Evolutionary conservation across 768 basidiomycete genomes (phyloP), one percentile per base, ranked within the genome.

Genomic region (Dioszegia aurantiaca): DNA sequence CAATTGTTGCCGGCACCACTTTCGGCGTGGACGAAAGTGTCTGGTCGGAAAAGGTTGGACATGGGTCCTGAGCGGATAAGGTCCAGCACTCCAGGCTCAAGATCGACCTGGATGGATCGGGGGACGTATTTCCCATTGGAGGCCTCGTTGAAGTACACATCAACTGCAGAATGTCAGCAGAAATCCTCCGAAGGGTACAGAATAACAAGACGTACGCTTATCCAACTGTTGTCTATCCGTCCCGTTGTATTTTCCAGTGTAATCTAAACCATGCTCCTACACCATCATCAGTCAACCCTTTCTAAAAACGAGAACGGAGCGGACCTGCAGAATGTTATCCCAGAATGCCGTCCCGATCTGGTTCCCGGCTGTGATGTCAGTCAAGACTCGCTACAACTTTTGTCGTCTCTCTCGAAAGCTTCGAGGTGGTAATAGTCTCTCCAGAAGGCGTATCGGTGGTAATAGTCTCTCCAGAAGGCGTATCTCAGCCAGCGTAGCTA

Each of bases 1-100:
- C 90, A 95, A 63, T 93, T 94, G 69, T 97, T 95, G 17, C 91
- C 92, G 0, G 91, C 86, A 48, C 84, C 82, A 57, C 79, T 78
- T 42, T 82, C 77, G 5, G 84, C 82, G 36, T 83, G 82, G 45
- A 92, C 73, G 72, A 83, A 94, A 1, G 89, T 94, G 72, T 92
- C 90, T 1, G 93, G 93, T 47, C 86, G 83, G 79, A 92, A 95
- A 5, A 98, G 80, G 8, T 72, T 66, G 2, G 91, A 91, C 37
- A 88, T 77, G 2, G 82, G 77, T 11, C 90, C 88, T 26, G 84
- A 81, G 45, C 84, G 84, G 48, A 90, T 78, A 84, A 81, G 83
- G 64, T 93, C 85, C 72, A 87, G 85, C 10, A 95, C 93, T 10
- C 89, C 89, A 8, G 85, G 80, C 75, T 97, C 93, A 41, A 97